Evolutionary conservation across 106 monocot species (phyloP).

Genomic region (Allium sativum): DNA sequence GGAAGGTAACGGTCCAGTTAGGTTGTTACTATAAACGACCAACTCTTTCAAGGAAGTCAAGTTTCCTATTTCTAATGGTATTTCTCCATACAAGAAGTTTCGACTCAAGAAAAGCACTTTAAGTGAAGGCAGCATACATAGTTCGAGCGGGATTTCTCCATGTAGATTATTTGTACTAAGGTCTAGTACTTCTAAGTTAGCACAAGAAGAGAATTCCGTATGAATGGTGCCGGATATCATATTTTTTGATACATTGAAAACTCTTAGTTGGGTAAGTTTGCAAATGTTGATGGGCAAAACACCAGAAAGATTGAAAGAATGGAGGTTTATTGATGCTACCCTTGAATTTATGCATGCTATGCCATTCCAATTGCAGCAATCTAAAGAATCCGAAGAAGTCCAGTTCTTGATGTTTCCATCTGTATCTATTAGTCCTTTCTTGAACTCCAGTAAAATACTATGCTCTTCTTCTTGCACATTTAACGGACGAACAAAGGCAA

Average conservation of each 20-base stretch:
- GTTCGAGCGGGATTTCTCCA: conserved; percentile 39
- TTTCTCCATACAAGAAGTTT: conserved; percentile 54
- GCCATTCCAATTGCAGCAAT: conserved; percentile 54
- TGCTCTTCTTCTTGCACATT: conserved; percentile 6
- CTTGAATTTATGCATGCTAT: conserved; percentile 23
- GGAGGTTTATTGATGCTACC: conserved; percentile 54
- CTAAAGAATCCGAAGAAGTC: conserved; percentile 17
- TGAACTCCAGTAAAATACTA: conserved; percentile 33
- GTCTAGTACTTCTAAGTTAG: conserved; percentile 39
- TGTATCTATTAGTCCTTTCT: conserved; percentile 27
- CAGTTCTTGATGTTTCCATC: conserved; percentile 36
- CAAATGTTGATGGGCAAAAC: conserved; percentile 40
- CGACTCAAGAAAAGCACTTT: conserved; percentile 59
- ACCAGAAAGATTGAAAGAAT: conserved; percentile 55
- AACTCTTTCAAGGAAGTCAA: conserved; percentile 48
- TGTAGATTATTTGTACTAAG: conserved; percentile 63
- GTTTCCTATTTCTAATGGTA: conserved; percentile 41
- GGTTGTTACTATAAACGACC: conserved; percentile 76
- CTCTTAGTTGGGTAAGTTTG: conserved; percentile 21
- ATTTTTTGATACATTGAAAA: conserved; percentile 52
- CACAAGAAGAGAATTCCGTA: conserved; percentile 23
- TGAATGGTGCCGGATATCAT: conserved; percentile 43
- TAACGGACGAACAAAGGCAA: not conserved
- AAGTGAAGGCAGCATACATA: conserved; percentile 27
- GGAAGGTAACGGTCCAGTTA: conserved; percentile 54